Base-by-base conservation (phyloP, 2,329 filamentous ascomycete species). In the Penicillium sp. region DNA sequence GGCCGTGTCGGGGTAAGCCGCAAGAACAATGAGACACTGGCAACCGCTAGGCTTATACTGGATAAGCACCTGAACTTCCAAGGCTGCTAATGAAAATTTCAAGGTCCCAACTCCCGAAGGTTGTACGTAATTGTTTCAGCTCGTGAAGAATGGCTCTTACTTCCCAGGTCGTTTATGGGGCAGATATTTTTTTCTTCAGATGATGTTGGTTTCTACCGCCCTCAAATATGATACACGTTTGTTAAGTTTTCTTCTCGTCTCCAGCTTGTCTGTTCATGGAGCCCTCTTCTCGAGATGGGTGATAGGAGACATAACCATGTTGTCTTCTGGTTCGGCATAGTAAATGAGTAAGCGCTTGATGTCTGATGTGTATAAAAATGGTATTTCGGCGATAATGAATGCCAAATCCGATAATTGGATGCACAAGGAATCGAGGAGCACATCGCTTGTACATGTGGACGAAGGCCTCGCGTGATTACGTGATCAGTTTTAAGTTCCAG, bases 41-140 rank as follows among this genome's bases (percentile, higher is more conserved):
- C 25, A 15, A 33, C 43, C 43, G 35, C 43, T 54, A 54, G 52
- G 43, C 52, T 54, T 49, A 25, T 49, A 41, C 52, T 19, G 43
- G 35, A 49, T 31, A 49, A 54, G 43, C 43, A 54, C 33, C 35
- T 10, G 25, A 33, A n/a, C n/a, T 47, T 23, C n/a, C 17, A 29
- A 21, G 25, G 3, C 48, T 25, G 13, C 15, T 15, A 35, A 42
- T 15, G 27, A 29, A 41, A 43, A n/a, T 31, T 48, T 49, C 31
- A 13, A 31, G n/a, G n/a, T 33, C 27, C 7, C 15, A 47, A 33
- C 12, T 19, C 13, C 44, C 44, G 21, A 42, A 19, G 12, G 12
- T 33, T 41, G 42, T 49, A 54, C 52, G 52, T 54, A 54, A 54
- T 41, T 25, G 13, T 13, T n/a, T 19, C 1, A 33, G 7, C 12